Conservation (phyloP, 371 early-diverging fungal genomes). For the Mucor irregularis region DNA sequence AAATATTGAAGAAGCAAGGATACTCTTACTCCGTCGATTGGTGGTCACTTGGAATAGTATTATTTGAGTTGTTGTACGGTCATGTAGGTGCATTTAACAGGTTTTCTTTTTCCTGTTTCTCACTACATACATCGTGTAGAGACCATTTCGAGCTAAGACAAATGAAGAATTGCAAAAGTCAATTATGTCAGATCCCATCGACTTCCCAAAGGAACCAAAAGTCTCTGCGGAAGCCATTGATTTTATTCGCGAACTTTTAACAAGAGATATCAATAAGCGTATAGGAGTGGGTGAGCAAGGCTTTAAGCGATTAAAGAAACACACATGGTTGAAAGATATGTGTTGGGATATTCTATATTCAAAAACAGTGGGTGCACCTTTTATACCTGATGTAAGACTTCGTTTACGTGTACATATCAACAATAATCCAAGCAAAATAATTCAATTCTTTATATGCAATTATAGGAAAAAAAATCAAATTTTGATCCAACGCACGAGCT, state of each 20-base stretch:
- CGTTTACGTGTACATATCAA: conserved; percentile 6
- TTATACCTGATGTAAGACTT: conserved; percentile 59
- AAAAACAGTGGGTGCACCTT: conserved; percentile 64
- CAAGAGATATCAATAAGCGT: conserved; percentile 59
- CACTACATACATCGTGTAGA: too few species aligned
- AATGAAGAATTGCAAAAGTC: conserved; percentile 74
- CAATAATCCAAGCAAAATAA: too few species aligned
- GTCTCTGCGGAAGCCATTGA: conserved; percentile 60
- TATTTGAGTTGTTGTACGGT: conserved; percentile 57
- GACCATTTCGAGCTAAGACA: conserved; percentile 83
- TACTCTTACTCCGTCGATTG: conserved; percentile 79
- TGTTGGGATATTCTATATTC: conserved; percentile 57
- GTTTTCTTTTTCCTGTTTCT: too few species aligned
- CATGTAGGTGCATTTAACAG: conserved; percentile 1
- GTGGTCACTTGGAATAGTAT: conserved; percentile 88
- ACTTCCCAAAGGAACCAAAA: conserved; percentile 57
- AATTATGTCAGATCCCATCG: conserved; percentile 59
- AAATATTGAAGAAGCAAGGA: conserved; percentile 71
- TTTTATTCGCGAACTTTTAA: conserved; percentile 56
- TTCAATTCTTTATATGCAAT: too few species aligned
- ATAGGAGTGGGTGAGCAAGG: conserved; percentile 63
- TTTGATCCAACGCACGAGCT: conserved; percentile 96
- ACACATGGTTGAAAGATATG: conserved; percentile 62
- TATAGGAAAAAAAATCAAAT: conserved; percentile 67
- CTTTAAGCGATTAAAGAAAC: conserved; percentile 49